Evolutionary conservation across 176 grass and related monocot genomes (phyloP).

Genomic region (Carex pumila): DNA sequence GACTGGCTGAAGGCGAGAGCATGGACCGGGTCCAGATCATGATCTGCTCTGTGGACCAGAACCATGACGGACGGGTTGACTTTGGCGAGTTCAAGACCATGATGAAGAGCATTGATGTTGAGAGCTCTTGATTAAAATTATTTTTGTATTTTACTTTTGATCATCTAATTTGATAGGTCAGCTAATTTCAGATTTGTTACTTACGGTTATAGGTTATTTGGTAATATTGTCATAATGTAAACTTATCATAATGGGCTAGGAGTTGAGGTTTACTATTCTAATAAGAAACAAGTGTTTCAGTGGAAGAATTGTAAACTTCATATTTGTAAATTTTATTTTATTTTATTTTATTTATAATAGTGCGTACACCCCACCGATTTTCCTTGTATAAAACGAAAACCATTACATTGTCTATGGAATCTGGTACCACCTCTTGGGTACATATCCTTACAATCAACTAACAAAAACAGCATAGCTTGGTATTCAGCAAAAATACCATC

Average conservation of each 20-base stretch:
- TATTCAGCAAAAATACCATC: no score
- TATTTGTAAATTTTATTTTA: not conserved
- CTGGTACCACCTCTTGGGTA: no score
- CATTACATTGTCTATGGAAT: no score
- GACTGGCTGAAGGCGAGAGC: conserved; percentile 11
- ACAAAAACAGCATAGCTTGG: no score
- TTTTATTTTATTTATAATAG: no score
- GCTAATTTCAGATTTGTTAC: not conserved
- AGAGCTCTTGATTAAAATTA: conserved; percentile 15
- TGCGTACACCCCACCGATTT: no score
- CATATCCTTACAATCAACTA: no score
- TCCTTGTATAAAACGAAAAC: no score
- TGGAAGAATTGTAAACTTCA: not conserved
- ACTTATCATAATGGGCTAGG: not conserved
- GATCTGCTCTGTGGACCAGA: conserved; percentile 31
- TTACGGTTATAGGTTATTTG: not conserved
- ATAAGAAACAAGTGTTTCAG: not conserved
- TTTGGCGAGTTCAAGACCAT: conserved; percentile 33
- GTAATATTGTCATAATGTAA: not conserved
- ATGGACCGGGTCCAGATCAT: conserved; percentile 31
- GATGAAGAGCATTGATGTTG: conserved; percentile 26
- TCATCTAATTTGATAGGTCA: not conserved
- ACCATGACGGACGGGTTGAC: conserved; percentile 24
- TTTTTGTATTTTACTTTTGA: not conserved
- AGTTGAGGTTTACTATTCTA: not conserved